Percentiles rank a stretch among this genome's conserved stretches.
Conservation (phyloP, 1,284 basidiomycete genomes). For the Ceratobasidium sp. region DNA sequence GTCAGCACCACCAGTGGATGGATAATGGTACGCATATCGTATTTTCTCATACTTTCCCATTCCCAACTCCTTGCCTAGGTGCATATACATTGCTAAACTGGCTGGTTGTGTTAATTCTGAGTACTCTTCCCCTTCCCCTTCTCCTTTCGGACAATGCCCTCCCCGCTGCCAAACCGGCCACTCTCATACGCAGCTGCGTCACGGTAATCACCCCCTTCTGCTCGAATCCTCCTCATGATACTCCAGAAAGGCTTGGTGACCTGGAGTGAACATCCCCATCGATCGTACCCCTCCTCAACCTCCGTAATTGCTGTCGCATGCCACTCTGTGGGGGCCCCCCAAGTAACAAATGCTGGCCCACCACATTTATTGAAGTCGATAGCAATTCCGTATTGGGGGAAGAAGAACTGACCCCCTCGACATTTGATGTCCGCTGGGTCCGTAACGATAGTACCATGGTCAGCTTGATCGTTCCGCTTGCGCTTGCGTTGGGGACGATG, state of each 20-base stretch:
- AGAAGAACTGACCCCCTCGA: slow-evolving; percentile 13
- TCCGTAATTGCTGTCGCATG: slow-evolving; percentile 5
- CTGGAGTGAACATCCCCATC: slow-evolving; percentile 16
- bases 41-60: too few species aligned
- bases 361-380: slow-evolving; percentile 1
- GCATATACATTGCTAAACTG: too few species aligned
- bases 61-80: too few species aligned
- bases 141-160: too few species aligned
- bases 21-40: too few species aligned
- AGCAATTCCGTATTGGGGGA: slow-evolving; percentile 5
- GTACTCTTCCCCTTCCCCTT: too few species aligned
- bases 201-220: background rate
- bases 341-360: background rate
- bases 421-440: background rate
- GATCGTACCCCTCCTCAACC: background rate
- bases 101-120: too few species aligned
- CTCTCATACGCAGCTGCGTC: background rate
- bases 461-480: background rate
- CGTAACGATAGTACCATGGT: background rate
- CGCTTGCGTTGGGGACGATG: too few species aligned
- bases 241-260: background rate
- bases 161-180: background rate
- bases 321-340: background rate
- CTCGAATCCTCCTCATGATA: background rate
- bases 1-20: too few species aligned